Conservation (phyloP, 2,329 filamentous ascomycete species). For the Ceratocystis alfenasii region DNA sequence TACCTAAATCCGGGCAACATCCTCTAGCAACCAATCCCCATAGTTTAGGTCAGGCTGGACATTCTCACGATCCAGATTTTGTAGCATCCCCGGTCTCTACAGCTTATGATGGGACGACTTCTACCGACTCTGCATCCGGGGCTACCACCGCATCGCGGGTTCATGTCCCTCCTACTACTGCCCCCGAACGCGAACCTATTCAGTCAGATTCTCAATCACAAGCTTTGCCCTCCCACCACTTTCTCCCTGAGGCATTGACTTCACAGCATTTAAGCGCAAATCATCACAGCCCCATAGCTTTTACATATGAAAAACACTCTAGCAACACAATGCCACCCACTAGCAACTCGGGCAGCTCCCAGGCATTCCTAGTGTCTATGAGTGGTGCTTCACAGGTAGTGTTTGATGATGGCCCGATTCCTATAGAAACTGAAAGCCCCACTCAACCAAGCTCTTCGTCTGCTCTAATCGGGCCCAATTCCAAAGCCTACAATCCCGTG, state of each 20-base stretch:
- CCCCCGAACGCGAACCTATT: slow-evolving; percentile 4
- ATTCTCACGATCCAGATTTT: not conserved
- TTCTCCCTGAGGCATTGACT: not conserved
- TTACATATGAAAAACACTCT: not conserved
- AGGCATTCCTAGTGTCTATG: not conserved
- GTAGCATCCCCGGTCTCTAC: not conserved
- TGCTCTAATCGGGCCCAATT: not conserved
- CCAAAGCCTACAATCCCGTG: not conserved
- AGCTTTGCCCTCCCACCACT: not conserved
- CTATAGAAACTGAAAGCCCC: slow-evolving; percentile 28
- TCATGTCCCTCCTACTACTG: slow-evolving; percentile 10
- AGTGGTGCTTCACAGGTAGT: not conserved
- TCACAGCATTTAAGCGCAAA: not conserved
- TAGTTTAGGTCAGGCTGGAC: not conserved
- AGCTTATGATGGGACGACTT: not conserved
- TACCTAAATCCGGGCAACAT: not conserved
- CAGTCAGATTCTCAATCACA: not conserved
- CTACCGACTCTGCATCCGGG: not conserved
- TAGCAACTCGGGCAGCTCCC: not conserved
- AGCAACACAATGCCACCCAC: slow-evolving; percentile 1
- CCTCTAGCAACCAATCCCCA: not conserved
- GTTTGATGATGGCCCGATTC: slow-evolving; percentile 30
- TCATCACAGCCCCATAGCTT: slow-evolving; percentile 1
- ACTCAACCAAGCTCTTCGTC: not conserved
- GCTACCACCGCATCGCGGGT: not conserved